Evolutionary conservation across 106 monocot genomes (phyloP), one percentile per base, ranked within the genome.

Genomic region (Dendrobium chrysotoxum): DNA sequence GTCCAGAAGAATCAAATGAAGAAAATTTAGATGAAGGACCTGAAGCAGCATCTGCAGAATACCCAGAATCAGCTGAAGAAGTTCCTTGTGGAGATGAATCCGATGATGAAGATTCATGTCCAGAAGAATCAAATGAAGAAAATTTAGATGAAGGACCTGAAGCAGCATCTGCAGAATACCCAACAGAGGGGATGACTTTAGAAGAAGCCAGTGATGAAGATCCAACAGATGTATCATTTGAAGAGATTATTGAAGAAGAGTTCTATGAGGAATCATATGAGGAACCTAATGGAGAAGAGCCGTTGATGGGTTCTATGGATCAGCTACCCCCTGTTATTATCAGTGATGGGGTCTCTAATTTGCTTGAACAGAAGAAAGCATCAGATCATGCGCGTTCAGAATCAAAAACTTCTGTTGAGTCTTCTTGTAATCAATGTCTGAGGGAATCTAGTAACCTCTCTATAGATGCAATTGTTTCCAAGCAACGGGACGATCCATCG

Each of bases 71-170:
- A 54, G 17, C 26, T 13, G 53, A 50, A 42, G 79, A 65, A 17
- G 44, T 17, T 75, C 16, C 44, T 45, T 45, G 21, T 75, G 75
- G 13, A 42, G 75, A 44, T 40, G 75, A 42, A 75, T 45, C 46
- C 7, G 25, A 31, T 70, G 70, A 71, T 15, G 80, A 70, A 21
- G 71, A 45, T 75, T 75, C 75, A 44, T 21, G 40, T 75, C 15
- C 40, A 75, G 75, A 75, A 41, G 44, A 42, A 75, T 4, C 68
- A 46, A 16, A 31, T 70, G 35, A 81, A 40, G 81, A 75, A 75
- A 28, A 9, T 38, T 10, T 25, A 21, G 20, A 64, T 25, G 57
- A 61, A 79, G 55, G 35, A 41, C 7, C 64, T 57, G 17, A 57
- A 64, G 55, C 70, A 72, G 80, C 16, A 75, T 25, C 21, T 77